Conservation (phyloP, 306 rosid genomes). For the Vigna trinervia region DNA sequence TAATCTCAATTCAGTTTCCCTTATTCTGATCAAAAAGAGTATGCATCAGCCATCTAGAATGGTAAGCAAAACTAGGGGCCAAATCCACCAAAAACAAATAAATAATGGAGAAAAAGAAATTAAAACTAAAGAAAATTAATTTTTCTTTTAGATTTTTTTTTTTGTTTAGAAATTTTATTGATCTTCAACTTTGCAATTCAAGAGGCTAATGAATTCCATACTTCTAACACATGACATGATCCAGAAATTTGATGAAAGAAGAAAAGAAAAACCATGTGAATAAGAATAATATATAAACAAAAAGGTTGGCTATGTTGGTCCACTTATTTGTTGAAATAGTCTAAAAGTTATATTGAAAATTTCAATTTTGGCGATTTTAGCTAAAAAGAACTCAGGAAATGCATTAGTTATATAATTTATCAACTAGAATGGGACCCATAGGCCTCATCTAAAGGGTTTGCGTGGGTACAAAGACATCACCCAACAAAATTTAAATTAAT, state of each 20-base stretch:
- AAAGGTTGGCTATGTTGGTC: slow-evolving; percentile 38
- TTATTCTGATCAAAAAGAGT: no score
- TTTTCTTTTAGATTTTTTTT: no score
- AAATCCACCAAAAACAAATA: no score
- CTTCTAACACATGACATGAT: background rate
- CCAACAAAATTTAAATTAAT: slow-evolving; percentile 40
- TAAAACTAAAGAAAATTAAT: no score
- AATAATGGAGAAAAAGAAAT: no score
- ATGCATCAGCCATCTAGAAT: background rate
- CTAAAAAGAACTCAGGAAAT: slow-evolving; percentile 26
- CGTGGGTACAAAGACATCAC: slow-evolving; percentile 60
- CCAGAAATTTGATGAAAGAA: background rate
- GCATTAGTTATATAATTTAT: slow-evolving; percentile 43
- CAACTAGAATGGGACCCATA: slow-evolving; percentile 50
- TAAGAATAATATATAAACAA: background rate
- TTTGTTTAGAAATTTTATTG: slow-evolving; percentile 9
- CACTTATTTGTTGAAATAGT: slow-evolving; percentile 37
- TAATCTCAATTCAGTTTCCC: slow-evolving; percentile 26
- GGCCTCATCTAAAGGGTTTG: slow-evolving; percentile 57
- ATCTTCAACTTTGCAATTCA: slow-evolving; percentile 33
- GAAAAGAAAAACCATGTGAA: background rate
- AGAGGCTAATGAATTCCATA: background rate
- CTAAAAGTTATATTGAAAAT: slow-evolving; percentile 38
- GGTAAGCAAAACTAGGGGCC: no score
- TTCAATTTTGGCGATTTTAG: slow-evolving; percentile 53